Base-by-base conservation (phyloP, 495 filamentous ascomycete species). In the Articulospora tetracladia region DNA sequence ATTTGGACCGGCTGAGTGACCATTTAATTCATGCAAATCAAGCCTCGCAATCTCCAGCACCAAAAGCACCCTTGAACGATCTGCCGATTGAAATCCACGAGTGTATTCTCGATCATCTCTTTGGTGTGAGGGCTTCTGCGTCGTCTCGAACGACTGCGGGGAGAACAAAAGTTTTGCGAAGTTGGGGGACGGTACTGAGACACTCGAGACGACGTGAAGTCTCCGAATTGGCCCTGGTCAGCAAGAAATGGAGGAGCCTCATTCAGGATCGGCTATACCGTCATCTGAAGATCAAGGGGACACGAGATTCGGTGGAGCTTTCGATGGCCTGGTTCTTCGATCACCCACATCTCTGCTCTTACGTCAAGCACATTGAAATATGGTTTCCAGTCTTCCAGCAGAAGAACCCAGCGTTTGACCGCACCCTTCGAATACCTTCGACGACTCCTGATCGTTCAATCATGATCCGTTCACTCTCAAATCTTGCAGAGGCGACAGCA, bases 281-380 rank as follows among this genome's bases (percentile, higher is more conserved):
- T 49, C 86, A 90, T 69, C 83, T 90, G 72, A 88, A 89, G 70
- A 73, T 91, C 63, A 88, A 90, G 68, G 87, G 84, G 3, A 89
- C 86, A 4, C 73, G 76, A n/a, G 73, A 78, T 1, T 85, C 78
- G 13, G 69, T 88, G 47, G 70, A 76, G 11, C 75, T 79, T 44
- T 79, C 83, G 8, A 73, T 76, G 60, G 63, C 68, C 20, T 90
- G 83, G 77, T 88, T 91, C 56, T 63, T 71, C 11, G 61, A 67
- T 15, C 77, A 86, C 53, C 75, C 80, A 22, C 83, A 88, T 62
- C 76, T 91, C 3, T 74, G 78, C 28, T 57, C 69, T 2, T 83
- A 88, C 53, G 84, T 90, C 56, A 85, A 85, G 52, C 86, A 90
- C 67, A 77, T 89, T 57, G 86, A 91, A 66, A 76, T 89, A 19